These are phyloP conservation scores for Ramaria rubella DNA, from an alignment of 768 basidiomycete genomes.

Conservation along the genomic window DNA sequence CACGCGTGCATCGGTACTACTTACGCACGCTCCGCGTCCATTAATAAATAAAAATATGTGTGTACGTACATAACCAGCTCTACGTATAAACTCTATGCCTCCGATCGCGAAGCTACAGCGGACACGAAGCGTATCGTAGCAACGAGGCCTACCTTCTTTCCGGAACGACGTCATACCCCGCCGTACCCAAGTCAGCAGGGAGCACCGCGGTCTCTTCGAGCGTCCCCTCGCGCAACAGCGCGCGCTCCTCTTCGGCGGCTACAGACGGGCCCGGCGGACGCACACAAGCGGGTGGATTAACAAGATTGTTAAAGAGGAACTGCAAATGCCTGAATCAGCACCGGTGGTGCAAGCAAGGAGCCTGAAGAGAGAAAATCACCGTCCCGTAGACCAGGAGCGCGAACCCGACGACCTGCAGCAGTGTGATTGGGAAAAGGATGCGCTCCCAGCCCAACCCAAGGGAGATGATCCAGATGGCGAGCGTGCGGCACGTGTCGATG, in stretches of 20 bases:
- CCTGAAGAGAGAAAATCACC: conserved; percentile 34
- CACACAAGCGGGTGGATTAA: conserved; percentile 60
- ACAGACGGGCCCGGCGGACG: conserved; percentile 31
- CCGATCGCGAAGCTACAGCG: too few relatives aligned
- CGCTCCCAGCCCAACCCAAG: conserved; percentile 87
- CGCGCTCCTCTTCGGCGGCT: conserved; percentile 23
- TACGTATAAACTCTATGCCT: too few relatives aligned
- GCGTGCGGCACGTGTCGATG: conserved; percentile 91
- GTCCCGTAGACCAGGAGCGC: conserved; percentile 88
- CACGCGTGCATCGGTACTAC: too few relatives aligned
- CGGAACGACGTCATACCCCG: conserved; percentile 79
- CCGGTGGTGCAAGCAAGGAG: conserved; percentile 9
- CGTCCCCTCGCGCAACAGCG: conserved; percentile 52
- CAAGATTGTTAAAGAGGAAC: conserved; percentile 88
- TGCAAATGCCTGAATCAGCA: conserved; percentile 23
- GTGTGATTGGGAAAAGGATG: conserved; percentile 71
- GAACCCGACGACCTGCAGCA: conserved; percentile 82
- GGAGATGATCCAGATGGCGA: conserved; percentile 94
- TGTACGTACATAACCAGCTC: too few relatives aligned
- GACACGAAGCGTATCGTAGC: too few relatives aligned
- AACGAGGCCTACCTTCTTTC: too few relatives aligned
- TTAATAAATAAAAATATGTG: too few relatives aligned
- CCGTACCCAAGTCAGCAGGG: conserved; percentile 74
- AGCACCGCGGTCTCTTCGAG: conserved; percentile 80
- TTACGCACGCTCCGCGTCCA: too few relatives aligned